A percentile compares a stretch with the other conserved stretches of the same genome.
These are phyloP conservation scores for Rhodotorula graminis DNA, from an alignment of 768 basidiomycete species.

Conservation along the genomic window DNA sequence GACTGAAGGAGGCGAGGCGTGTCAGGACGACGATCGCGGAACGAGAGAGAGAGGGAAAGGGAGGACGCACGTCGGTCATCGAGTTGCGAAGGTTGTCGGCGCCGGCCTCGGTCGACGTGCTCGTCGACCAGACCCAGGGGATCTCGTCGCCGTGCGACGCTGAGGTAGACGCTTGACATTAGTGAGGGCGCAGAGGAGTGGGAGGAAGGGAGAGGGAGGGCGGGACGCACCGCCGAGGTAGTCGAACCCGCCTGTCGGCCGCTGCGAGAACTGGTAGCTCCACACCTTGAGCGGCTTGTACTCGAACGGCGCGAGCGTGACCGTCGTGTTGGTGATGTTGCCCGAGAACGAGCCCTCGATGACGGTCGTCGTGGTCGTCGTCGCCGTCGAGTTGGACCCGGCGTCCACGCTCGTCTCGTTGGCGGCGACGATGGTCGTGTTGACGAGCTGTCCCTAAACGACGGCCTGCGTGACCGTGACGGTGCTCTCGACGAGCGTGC, in stretches of 20 bases:
- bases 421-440: background rate
- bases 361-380: background rate
- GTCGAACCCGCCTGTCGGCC: background rate
- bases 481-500: too few species aligned
- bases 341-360: background rate
- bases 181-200: too few species aligned
- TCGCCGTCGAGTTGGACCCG: background rate
- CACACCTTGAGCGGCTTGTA: background rate
- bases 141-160: background rate
- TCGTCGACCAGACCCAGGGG: background rate
- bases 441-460: too few species aligned
- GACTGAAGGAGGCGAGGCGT: background rate
- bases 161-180: background rate
- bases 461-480: background rate
- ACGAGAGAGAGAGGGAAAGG: background rate
- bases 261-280: constrained; percentile 3
- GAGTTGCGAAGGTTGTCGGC: background rate
- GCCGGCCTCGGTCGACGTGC: background rate
- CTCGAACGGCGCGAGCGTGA: background rate
- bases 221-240: constrained; percentile 1
- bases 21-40: background rate
- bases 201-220: too few species aligned
- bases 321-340: background rate
- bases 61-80: background rate
- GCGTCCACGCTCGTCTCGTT: background rate